Evolutionary conservation across 1,139 yeast species (phyloP).

Genomic region (Eremothecium coryli): DNA sequence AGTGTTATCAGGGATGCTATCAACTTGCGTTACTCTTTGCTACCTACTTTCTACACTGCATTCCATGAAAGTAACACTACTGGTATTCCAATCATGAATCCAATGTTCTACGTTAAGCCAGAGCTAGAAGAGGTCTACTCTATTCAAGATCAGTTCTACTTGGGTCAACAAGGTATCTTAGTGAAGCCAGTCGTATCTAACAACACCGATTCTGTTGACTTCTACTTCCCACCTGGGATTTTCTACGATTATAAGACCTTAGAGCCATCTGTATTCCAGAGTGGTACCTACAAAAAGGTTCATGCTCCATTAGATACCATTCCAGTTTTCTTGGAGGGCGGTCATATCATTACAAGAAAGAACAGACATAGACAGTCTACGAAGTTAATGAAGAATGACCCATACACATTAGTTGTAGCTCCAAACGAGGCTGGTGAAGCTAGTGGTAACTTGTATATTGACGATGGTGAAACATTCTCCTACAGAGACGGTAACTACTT

Average conservation of each 20-base stretch:
- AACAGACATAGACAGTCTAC: slow-evolving; percentile 75
- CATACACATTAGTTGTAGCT: slow-evolving; percentile 68
- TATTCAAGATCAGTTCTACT: slow-evolving; percentile 75
- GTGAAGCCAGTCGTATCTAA: slow-evolving; percentile 75
- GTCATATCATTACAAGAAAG: slow-evolving; percentile 58
- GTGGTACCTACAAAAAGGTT: slow-evolving; percentile 16
- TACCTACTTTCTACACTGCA: slow-evolving; percentile 77
- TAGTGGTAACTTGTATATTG: slow-evolving; percentile 58
- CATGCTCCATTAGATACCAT: slow-evolving; percentile 50
- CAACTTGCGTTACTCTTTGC: slow-evolving; percentile 58
- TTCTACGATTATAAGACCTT: slow-evolving; percentile 50
- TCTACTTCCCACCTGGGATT: slow-evolving; percentile 56
- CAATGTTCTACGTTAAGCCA: slow-evolving; percentile 62
- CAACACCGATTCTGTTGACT: slow-evolving; percentile 36
- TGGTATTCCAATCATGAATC: slow-evolving; percentile 70
- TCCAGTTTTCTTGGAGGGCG: slow-evolving; percentile 73
- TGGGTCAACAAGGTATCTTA: slow-evolving; percentile 65
- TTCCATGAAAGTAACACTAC: slow-evolving; percentile 52
- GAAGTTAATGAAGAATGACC: slow-evolving; percentile 68
- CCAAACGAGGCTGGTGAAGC: slow-evolving; percentile 45
- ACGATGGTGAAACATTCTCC: slow-evolving; percentile 71
- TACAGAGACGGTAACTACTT: slow-evolving; percentile 45
- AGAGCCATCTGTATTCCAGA: slow-evolving; percentile 28
- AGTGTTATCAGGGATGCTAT: slow-evolving; percentile 61
- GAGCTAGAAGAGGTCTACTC: slow-evolving; percentile 39